phyloP scores from a whole-genome alignment of 2,329 filamentous ascomycete genomes.

The Ophidiomyces ophidiicola region DNA sequence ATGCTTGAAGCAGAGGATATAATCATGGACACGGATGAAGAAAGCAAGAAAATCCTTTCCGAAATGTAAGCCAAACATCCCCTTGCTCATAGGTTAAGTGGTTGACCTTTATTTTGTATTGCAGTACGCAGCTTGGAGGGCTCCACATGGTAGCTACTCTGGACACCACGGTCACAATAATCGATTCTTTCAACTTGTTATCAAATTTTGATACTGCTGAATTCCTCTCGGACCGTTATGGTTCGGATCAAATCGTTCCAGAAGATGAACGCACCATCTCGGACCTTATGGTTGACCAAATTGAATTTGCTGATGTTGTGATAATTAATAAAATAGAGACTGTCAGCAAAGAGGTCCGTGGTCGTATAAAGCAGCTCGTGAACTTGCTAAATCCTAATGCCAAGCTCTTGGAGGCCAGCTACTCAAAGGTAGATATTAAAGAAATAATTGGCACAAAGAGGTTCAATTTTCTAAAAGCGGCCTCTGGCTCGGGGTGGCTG shows the following conservation, averaged over 20 bases:
- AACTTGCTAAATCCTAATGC: slow-evolving; percentile 54
- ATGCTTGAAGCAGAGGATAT: slow-evolving; percentile 40
- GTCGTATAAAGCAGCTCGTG: slow-evolving; percentile 43
- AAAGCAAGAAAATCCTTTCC: slow-evolving; percentile 35
- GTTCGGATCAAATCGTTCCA: slow-evolving; percentile 45
- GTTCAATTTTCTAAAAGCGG: slow-evolving; percentile 53
- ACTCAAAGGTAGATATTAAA: slow-evolving; percentile 32
- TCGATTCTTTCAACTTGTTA: slow-evolving; percentile 61
- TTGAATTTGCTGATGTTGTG: slow-evolving; percentile 64
- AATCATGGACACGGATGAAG: slow-evolving; percentile 33
- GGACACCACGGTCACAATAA: slow-evolving; percentile 46
- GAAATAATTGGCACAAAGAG: slow-evolving; percentile 54
- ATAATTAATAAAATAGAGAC: slow-evolving; percentile 60
- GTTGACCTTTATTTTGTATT: slow-evolving; percentile 14
- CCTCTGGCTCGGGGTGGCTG: slow-evolving; percentile 57
- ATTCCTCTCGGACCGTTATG: slow-evolving; percentile 51
- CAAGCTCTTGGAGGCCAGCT: slow-evolving; percentile 50
- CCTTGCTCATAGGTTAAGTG: slow-evolving; percentile 1
- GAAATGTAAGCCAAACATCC: slow-evolving; percentile 33
- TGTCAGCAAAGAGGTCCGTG: slow-evolving; percentile 38
- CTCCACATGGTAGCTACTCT: slow-evolving; percentile 53
- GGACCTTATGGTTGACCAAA: slow-evolving; percentile 56
- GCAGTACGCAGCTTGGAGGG: slow-evolving; percentile 46
- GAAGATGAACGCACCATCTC: slow-evolving; percentile 65
- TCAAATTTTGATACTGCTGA: slow-evolving; percentile 60